Conservation (phyloP, 2,329 filamentous ascomycete species). For the Neonectria punicea region DNA sequence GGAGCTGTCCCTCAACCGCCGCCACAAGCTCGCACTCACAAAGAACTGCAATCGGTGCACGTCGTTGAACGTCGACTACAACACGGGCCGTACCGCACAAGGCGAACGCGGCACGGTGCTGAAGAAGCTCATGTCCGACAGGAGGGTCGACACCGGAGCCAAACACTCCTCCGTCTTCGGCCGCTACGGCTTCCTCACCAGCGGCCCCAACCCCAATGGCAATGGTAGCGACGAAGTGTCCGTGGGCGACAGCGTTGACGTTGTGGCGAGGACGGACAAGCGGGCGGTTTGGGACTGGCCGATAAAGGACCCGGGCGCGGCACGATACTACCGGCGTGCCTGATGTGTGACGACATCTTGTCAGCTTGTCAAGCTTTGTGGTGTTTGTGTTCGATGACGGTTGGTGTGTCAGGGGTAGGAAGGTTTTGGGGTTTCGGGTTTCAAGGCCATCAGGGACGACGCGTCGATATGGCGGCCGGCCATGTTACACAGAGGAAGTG, state of each 20-base stretch:
- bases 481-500: conserved; percentile 4
- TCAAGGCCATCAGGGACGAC: neutral
- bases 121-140: conserved; percentile 76
- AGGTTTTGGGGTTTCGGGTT: neutral
- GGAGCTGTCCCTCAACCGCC: conserved; percentile 60
- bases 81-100: conserved; percentile 67
- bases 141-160: conserved; percentile 74
- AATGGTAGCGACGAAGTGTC: conserved; percentile 37
- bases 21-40: conserved; percentile 65
- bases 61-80: conserved; percentile 78
- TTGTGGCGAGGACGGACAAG: conserved; percentile 61
- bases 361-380: conserved; percentile 27
- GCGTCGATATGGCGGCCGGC: neutral
- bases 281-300: conserved; percentile 67
- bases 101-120: conserved; percentile 70
- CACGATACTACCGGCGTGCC: conserved; percentile 40
- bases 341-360: conserved; percentile 16
- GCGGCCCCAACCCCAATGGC: conserved; percentile 9
- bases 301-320: conserved; percentile 33
- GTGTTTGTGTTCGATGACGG: conserved; percentile 24
- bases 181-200: conserved; percentile 71
- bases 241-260: conserved; percentile 61
- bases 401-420: no score
- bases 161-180: conserved; percentile 79
- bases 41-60: conserved; percentile 76